phyloP scores from a whole-genome alignment of 805 yeast species.

The Saturnispora kantuleensis region DNA sequence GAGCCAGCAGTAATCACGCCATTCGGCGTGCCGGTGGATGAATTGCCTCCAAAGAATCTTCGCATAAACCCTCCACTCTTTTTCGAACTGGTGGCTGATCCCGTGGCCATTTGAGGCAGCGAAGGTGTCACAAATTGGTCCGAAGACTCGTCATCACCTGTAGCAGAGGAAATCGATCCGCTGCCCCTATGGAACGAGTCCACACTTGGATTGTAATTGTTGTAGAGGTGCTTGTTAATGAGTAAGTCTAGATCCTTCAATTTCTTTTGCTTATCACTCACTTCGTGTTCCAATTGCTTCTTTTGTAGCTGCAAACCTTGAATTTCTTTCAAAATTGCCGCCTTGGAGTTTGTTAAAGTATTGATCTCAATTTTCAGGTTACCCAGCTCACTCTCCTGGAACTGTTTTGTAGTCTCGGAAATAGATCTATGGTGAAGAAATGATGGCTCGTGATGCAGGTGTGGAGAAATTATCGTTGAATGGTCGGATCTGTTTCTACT shows the following conservation, averaged over 20 bases:
- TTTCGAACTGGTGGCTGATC: conserved; percentile 8
- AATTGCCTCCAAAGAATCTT: conserved; percentile 21
- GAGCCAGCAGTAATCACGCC: not conserved
- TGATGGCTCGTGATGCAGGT: conserved; percentile 27
- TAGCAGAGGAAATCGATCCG: conserved; percentile 10
- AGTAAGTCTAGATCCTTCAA: conserved; percentile 13
- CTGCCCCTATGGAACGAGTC: conserved; percentile 8
- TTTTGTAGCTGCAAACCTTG: conserved; percentile 39
- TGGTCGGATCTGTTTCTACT: conserved; percentile 25
- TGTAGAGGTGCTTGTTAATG: conserved; percentile 5
- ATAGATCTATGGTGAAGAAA: conserved; percentile 35
- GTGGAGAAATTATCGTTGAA: conserved; percentile 33
- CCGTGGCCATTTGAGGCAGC: not conserved
- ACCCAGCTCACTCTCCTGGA: conserved; percentile 32
- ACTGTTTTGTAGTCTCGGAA: conserved; percentile 32
- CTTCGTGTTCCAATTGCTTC: conserved; percentile 36
- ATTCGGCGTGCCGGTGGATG: conserved; percentile 10
- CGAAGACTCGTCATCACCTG: conserved; percentile 7
- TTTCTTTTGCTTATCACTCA: conserved; percentile 20
- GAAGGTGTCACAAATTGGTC: conserved; percentile 1
- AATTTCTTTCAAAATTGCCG: conserved; percentile 39
- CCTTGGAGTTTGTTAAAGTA: conserved; percentile 31
- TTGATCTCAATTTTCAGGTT: conserved; percentile 32
- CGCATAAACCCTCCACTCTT: conserved; percentile 19
- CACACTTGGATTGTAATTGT: conserved; percentile 4